Evolutionary conservation across 176 grass and related monocot species (phyloP).

Genomic region (Bonia amplexicaulis): DNA sequence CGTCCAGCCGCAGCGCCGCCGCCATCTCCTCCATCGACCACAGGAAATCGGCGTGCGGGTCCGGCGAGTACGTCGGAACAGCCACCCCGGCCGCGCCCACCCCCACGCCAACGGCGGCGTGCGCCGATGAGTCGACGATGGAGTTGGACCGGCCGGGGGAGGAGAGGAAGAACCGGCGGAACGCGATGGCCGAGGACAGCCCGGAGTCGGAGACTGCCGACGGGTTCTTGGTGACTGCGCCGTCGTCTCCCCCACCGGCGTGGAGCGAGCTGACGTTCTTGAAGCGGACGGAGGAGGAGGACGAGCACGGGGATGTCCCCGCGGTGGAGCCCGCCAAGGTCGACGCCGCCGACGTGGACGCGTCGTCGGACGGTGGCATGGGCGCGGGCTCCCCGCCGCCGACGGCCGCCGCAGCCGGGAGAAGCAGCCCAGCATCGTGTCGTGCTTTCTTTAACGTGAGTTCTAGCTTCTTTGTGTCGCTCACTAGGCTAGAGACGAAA

Average conservation of each 20-base stretch:
- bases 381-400: not conserved
- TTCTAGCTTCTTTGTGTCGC: not conserved
- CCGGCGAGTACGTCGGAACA: constrained; percentile 87
- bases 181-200: constrained; percentile 85
- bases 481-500: not conserved
- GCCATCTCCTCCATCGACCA: constrained; percentile 96
- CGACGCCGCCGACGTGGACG: constrained; percentile 26
- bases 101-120: constrained; percentile 18
- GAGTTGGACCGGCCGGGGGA: constrained; percentile 80
- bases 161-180: constrained; percentile 81
- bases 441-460: not conserved
- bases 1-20: constrained; percentile 64
- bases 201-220: constrained; percentile 35
- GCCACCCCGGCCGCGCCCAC: constrained; percentile 61
- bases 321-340: constrained; percentile 26
- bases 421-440: constrained; percentile 76
- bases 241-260: not conserved
- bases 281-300: constrained; percentile 42
- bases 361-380: constrained; percentile 25
- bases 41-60: constrained; percentile 86
- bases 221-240: constrained; percentile 22
- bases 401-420: constrained; percentile 56
- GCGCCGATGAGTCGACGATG: constrained; percentile 63
- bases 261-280: constrained; percentile 38
- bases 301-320: constrained; percentile 38